Evolutionary conservation across 768 basidiomycete species (phyloP), one percentile per base, ranked within the genome.

Genomic region (Leccinum pellstonianum): DNA sequence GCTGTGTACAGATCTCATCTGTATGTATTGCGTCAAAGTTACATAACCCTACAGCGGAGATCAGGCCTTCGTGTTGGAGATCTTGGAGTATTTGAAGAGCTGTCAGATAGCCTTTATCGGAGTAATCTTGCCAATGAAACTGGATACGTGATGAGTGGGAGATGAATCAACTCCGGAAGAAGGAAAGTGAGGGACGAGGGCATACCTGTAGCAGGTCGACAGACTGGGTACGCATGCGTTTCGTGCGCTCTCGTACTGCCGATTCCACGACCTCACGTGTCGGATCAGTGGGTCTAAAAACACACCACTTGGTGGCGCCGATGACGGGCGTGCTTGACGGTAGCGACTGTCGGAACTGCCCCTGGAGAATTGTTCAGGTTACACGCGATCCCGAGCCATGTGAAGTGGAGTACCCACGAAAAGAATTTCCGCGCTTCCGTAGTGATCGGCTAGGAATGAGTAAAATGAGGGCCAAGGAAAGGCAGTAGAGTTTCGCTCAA

Each of bases 281-380:
- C 2, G 83, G 77, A 14, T 73, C 73, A 15, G 78, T 76, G 29
- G 76, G 74, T 58, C 81, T 79, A 76, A 93, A 93, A 14, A 91
- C 83, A 70, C 91, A 93, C 90, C 90, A 94, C 69, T 94, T 94
- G 3, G 93, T 94, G 1, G 87, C 90, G 47, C 90, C 88, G 25
- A 93, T 62, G 10, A 89, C 79, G 3, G 73, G 65, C 38, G 76
- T 68, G 29, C 79, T 67, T 31, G 74, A 62, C 29, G 77, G 70
- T 17, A 83, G 71, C 12, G 80, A 76, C 62, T 75, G 68, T 65
- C 81, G 81, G 73, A 89, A 90, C 70, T 88, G 84, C 12, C 91
- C 91, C 91, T 93, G 71, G 58, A 68, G 38, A 33, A 5, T 54
- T 35, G 17, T 21, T 64, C 51, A 56, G 47, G 46, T 15, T 35